Evolutionary conservation across 139 green algal species (phyloP).

Genomic region (Eudorina sp.): DNA sequence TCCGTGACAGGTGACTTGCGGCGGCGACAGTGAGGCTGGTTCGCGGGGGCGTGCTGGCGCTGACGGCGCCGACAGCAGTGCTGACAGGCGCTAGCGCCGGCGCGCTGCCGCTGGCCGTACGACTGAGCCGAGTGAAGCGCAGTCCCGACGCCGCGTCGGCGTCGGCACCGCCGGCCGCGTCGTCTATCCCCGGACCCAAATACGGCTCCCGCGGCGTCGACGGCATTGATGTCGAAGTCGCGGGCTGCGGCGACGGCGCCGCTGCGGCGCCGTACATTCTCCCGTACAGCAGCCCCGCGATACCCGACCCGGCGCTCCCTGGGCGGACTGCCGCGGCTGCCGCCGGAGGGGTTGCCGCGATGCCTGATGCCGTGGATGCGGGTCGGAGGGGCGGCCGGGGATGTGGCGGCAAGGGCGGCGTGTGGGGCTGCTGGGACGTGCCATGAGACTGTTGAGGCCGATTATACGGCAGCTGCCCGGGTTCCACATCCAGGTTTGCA

Average conservation of each 20-base stretch:
- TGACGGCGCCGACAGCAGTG: background rate
- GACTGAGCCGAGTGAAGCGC: background rate
- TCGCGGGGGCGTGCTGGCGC: background rate
- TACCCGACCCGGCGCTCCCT: background rate
- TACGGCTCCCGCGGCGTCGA: background rate
- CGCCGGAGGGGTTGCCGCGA: background rate
- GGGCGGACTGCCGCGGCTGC: no score
- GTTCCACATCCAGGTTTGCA: no score
- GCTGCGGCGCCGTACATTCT: background rate
- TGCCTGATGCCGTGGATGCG: background rate
- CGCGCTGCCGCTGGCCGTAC: background rate
- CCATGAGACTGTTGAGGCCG: no score
- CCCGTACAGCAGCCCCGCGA: background rate
- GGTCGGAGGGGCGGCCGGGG: background rate
- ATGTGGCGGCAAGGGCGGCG: background rate
- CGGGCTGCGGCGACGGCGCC: background rate
- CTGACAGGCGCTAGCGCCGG: background rate
- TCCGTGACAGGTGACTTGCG: no score
- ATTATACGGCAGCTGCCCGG: no score
- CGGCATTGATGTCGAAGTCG: background rate
- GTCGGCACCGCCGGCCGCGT: background rate
- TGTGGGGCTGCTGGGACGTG: no score
- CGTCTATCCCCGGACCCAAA: no score
- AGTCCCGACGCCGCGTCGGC: background rate
- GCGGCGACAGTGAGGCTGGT: background rate